These are phyloP conservation scores for Plantago major DNA, from an alignment of 257 asterid species.

Conservation along the genomic window DNA sequence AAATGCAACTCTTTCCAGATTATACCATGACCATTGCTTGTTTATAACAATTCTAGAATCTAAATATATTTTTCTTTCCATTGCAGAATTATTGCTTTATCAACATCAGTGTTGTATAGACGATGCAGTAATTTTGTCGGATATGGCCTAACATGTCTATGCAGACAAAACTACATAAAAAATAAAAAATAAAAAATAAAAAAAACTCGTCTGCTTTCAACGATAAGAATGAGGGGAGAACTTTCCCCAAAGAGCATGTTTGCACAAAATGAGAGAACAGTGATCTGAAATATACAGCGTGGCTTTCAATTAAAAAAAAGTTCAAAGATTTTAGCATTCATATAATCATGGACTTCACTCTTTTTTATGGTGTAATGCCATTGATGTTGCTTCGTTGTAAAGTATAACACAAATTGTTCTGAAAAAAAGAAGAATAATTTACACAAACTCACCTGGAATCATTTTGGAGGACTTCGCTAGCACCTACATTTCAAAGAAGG, in stretches of 20 bases:
- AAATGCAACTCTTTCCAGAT: neutral
- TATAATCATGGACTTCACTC: neutral
- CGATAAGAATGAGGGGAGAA: neutral
- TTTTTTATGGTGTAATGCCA: neutral
- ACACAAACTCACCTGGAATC: conserved; percentile 71
- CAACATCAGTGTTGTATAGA: neutral
- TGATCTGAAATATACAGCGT: too few relatives aligned
- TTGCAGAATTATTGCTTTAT: neutral
- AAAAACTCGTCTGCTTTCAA: neutral
- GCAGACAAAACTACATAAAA: neutral
- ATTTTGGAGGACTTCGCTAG: conserved; percentile 89
- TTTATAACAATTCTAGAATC: neutral
- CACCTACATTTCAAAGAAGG: conserved; percentile 44
- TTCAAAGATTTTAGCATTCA: neutral
- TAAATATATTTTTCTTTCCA: neutral
- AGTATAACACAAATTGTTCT: neutral
- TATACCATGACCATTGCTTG: conserved; percentile 7
- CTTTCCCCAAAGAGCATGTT: neutral
- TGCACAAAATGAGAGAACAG: too few relatives aligned
- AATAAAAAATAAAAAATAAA: too few relatives aligned
- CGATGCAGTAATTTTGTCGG: neutral
- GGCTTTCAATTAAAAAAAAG: conserved; percentile 2
- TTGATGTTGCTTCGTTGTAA: neutral
- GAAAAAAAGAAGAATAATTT: neutral
- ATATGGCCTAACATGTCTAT: neutral